A percentile compares a stretch with the other conserved stretches of the same genome.
phyloP scores from a whole-genome alignment of 345 rosid genomes.

The Capsella bursapastoris region DNA sequence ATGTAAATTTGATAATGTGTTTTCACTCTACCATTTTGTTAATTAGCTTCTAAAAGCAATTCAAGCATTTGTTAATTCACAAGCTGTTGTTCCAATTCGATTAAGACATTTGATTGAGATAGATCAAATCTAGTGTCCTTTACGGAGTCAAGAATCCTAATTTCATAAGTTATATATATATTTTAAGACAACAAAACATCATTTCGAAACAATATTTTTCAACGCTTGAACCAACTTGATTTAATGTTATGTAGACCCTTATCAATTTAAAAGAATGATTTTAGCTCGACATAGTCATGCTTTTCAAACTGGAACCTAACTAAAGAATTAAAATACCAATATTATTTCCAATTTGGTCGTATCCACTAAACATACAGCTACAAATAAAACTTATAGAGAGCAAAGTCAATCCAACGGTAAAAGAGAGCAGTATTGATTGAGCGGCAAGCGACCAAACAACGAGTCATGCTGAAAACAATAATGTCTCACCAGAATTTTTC shows the following conservation, averaged over 20 bases:
- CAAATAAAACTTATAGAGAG: background rate
- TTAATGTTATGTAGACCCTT: slow-evolving; percentile 12
- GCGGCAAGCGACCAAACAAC: slow-evolving; percentile 46
- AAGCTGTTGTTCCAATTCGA: background rate
- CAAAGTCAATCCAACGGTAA: slow-evolving; percentile 34
- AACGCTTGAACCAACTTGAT: background rate
- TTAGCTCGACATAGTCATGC: slow-evolving; percentile 4
- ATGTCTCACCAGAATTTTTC: slow-evolving; percentile 44
- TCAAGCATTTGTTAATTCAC: too few species aligned
- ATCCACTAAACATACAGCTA: background rate
- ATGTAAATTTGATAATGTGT: too few species aligned
- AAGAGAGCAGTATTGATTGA: slow-evolving; percentile 40
- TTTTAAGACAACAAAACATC: background rate
- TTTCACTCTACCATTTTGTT: too few species aligned
- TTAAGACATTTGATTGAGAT: background rate
- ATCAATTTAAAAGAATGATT: background rate
- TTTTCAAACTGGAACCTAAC: slow-evolving; percentile 15
- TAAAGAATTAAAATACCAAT: background rate
- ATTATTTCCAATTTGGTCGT: slow-evolving; percentile 3
- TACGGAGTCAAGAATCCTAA: background rate
- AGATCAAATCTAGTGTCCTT: background rate
- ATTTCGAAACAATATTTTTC: background rate
- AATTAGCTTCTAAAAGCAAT: too few species aligned
- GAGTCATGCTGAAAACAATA: slow-evolving; percentile 34
- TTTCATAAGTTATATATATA: background rate